phyloP scores from a whole-genome alignment of 1,139 yeast genomes.

The Protomyces macrosporus region DNA sequence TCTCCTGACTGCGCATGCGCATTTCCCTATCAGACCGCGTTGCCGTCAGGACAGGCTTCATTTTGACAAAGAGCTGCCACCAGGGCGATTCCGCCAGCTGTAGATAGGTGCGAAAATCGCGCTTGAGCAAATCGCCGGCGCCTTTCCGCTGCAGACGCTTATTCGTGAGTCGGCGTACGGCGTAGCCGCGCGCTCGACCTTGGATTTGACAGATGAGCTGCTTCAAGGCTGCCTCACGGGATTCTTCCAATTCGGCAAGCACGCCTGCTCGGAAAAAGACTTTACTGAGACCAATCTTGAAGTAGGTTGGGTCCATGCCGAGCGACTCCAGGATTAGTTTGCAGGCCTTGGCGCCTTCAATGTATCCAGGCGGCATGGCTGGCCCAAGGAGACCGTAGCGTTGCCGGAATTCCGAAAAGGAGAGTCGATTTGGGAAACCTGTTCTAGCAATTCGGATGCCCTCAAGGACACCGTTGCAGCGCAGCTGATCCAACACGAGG shows the following conservation, averaged over 20 bases:
- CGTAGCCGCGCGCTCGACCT: slow-evolving; percentile 59
- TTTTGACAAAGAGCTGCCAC: slow-evolving; percentile 65
- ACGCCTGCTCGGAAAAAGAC: slow-evolving; percentile 96
- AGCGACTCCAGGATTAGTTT: slow-evolving; percentile 60
- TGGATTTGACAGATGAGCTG: slow-evolving; percentile 59
- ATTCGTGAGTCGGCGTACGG: slow-evolving; percentile 52
- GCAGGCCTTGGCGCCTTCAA: slow-evolving; percentile 57
- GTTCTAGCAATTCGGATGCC: slow-evolving; percentile 96
- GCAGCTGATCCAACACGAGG: slow-evolving; percentile 77
- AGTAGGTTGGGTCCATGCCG: slow-evolving; percentile 57
- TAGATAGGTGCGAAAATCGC: slow-evolving; percentile 55
- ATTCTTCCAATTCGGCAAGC: slow-evolving; percentile 80
- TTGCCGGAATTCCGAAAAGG: slow-evolving; percentile 70
- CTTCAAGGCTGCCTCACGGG: slow-evolving; percentile 62
- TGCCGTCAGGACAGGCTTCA: slow-evolving; percentile 73
- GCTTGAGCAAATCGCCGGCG: slow-evolving; percentile 65
- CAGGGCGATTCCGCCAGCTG: slow-evolving; percentile 63
- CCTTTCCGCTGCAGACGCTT: slow-evolving; percentile 55
- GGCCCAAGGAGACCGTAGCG: slow-evolving; percentile 65
- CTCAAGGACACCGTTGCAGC: slow-evolving; percentile 97
- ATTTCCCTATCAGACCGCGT: slow-evolving; percentile 58
- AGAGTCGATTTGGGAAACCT: slow-evolving; percentile 90
- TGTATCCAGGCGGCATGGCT: slow-evolving; percentile 40
- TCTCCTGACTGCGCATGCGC: slow-evolving; percentile 48
- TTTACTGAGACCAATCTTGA: slow-evolving; percentile 77